Evolutionary conservation across 805 yeast species (phyloP).

Genomic region (Zygosaccharomyces bisporus): DNA sequence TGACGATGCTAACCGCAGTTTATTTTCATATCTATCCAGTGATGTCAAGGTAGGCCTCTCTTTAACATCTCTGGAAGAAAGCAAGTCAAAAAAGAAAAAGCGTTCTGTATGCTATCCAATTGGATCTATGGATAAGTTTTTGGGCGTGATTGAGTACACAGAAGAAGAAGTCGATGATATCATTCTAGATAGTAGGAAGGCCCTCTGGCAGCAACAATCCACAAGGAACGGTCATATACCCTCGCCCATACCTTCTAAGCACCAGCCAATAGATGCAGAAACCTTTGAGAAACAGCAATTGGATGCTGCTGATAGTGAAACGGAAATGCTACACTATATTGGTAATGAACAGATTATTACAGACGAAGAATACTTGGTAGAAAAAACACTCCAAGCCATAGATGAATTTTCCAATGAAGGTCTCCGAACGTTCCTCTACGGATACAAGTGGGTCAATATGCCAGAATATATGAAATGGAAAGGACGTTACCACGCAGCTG

Average conservation of each 20-base stretch:
- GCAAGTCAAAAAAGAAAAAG: conserved; percentile 26
- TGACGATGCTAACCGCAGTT: conserved; percentile 31
- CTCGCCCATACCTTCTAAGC: conserved; percentile 8
- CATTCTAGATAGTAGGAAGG: conserved; percentile 49
- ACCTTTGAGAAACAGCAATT: conserved; percentile 9
- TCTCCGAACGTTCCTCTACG: conserved; percentile 80
- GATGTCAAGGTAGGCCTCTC: conserved; percentile 30
- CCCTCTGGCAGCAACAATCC: conserved; percentile 56
- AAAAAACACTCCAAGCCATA: conserved; percentile 81
- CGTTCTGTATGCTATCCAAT: conserved; percentile 32
- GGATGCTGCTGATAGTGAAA: conserved; percentile 1
- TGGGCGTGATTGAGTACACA: conserved; percentile 42
- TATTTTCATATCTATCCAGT: conserved; percentile 33
- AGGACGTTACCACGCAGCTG: conserved; percentile 64
- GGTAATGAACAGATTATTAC: conserved; percentile 54
- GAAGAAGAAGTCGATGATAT: conserved; percentile 53
- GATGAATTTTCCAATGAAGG: conserved; percentile 97
- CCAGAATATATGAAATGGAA: conserved; percentile 66
- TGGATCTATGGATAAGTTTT: conserved; percentile 49
- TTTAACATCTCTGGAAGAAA: conserved; percentile 30
- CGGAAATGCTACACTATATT: conserved; percentile 36
- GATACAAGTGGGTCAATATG: conserved; percentile 65
- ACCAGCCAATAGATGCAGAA: not conserved
- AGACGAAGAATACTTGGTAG: conserved; percentile 75
- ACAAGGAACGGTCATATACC: conserved; percentile 44